Evolutionary conservation across 805 yeast species (phyloP).

Genomic region (Peterozyma xylosa): DNA sequence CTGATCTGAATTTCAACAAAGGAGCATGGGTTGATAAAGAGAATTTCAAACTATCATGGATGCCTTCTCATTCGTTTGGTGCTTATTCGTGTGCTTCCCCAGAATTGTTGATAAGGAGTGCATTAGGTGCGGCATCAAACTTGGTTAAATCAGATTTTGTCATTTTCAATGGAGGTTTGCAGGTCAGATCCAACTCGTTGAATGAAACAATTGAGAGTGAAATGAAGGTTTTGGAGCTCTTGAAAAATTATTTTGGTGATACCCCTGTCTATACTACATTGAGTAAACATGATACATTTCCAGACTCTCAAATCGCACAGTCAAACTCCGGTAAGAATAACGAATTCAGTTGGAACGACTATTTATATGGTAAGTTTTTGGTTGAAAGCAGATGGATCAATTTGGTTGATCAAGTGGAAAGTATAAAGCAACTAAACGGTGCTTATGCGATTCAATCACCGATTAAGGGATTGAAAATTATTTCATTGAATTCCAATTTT

Average conservation of each 20-base stretch:
- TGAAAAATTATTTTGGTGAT: constrained; percentile 25
- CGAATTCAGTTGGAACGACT: constrained; percentile 7
- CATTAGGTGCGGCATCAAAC: constrained; percentile 19
- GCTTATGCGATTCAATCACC: constrained; percentile 29
- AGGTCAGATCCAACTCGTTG: constrained; percentile 15
- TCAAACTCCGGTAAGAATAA: neutral
- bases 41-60: constrained; percentile 14
- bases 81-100: constrained; percentile 33
- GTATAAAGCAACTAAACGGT: constrained; percentile 24
- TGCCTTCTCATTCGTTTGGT: constrained; percentile 33
- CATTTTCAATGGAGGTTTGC: constrained; percentile 36
- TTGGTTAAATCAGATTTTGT: constrained; percentile 22
- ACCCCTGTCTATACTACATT: constrained; percentile 29
- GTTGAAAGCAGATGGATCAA: constrained; percentile 5
- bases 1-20: constrained; percentile 18
- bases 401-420: neutral
- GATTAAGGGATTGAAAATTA: constrained; percentile 27
- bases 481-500: constrained; percentile 34
- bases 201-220: constrained; percentile 29
- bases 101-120: constrained; percentile 28
- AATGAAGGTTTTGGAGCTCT: constrained; percentile 20
- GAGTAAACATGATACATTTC: constrained; percentile 38
- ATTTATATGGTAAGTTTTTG: constrained; percentile 3
- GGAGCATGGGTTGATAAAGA: constrained; percentile 24
- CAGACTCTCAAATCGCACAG: constrained; percentile 33